Base-by-base conservation (phyloP, 352 stramenopile genomes). In the Saprolegnia diclina region DNA sequence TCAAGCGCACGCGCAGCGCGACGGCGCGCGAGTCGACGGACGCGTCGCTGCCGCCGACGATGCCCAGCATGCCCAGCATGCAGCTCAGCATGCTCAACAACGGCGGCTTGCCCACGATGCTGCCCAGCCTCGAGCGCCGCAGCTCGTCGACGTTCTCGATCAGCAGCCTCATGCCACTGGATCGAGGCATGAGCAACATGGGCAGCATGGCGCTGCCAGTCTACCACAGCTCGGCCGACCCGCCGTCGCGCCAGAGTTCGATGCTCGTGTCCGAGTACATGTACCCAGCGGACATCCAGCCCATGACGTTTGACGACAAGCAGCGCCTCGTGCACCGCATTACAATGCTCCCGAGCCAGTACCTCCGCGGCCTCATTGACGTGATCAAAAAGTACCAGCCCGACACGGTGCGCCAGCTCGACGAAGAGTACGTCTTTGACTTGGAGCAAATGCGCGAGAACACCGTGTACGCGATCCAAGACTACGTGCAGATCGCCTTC, bases 381-480 rank as follows among this genome's bases (percentile, higher is more conserved):
- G 84, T 94, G 14, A 94, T 94, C 70, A 92, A 82, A 75, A 94
- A 94, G 75, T 94, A 94, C 70, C 85, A 94, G 65, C 83, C 84
- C 0, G 85, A 94, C 67, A 94, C 82, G 0, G 85, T 94, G 50
- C 85, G 85, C 21, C 83, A 94, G 75, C 85, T 94, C 56, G 85
- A 94, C 65, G 85, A 94, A 71, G 85, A 94, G 48, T 94, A 94
- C 71, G 85, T 85, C 13, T 94, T 94, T 44, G 85, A 94, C 56
- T 65, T 94, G 21, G 85, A 85, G 11, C 85, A 92, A 69, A 94
- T 94, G 85, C 90, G 91, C 71, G 85, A 94, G 72, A 94, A 94
- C 73, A 94, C 85, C 0, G 85, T 92, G 44, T 94, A 83, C 81
- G 85, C 85, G 55, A 94, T 94, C 68, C 89, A 81, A 53, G 85